These are phyloP conservation scores for Ammopiptanthus mongolicus DNA, from an alignment of 306 rosid species.

Conservation along the genomic window DNA sequence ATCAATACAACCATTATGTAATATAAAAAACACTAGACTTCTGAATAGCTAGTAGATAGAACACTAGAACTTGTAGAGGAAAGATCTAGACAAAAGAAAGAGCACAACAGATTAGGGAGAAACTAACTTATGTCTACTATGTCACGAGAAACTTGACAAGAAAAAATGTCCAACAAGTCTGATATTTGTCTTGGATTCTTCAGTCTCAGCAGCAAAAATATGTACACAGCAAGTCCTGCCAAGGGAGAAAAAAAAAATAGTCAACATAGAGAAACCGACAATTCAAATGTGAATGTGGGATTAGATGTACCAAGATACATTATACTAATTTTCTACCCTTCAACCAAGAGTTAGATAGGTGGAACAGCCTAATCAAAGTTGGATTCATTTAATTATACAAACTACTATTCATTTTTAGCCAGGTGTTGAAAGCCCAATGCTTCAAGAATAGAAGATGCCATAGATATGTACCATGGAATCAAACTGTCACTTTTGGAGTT, in stretches of 20 bases:
- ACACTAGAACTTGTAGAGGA: conserved; percentile 13
- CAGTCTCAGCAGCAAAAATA: conserved; percentile 34
- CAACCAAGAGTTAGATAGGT: conserved; percentile 27
- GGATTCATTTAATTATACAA: conserved; percentile 4
- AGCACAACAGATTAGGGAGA: conserved; percentile 9
- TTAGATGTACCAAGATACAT: neutral
- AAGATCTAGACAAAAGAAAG: conserved; percentile 13
- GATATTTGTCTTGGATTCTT: conserved; percentile 29
- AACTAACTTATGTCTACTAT: conserved; percentile 23
- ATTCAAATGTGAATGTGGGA: neutral
- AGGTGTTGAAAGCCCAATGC: conserved; percentile 27
- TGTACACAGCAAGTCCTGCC: conserved; percentile 34
- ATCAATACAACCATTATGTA: conserved; percentile 10
- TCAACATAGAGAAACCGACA: conserved; percentile 29
- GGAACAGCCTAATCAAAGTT: conserved; percentile 26
- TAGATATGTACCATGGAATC: conserved; percentile 1
- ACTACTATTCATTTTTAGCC: conserved; percentile 18
- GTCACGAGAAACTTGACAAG: conserved; percentile 28
- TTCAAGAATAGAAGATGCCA: conserved; percentile 9
- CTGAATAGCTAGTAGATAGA: conserved; percentile 11
- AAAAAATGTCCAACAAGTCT: conserved; percentile 11
- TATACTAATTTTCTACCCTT: conserved; percentile 14
- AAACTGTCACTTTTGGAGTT: conserved; percentile 9
- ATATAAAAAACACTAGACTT: conserved; percentile 20
- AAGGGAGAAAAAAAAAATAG: neutral